phyloP scores from a whole-genome alignment of 1,284 basidiomycete species.

The Microbotryomycetes sp. region DNA sequence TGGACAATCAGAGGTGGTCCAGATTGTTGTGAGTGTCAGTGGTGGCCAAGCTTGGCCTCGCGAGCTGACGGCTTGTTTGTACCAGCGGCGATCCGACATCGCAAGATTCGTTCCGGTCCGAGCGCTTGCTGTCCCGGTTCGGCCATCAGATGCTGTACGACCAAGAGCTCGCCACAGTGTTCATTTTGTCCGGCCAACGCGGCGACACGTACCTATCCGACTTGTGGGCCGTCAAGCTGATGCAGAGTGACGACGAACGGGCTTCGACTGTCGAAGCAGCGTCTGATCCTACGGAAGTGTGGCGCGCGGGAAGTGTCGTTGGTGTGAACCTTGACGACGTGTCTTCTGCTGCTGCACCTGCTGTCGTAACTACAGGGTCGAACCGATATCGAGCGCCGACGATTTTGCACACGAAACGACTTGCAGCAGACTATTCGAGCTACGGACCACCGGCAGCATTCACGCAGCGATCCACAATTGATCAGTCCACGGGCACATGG shows the following conservation, averaged over 20 bases:
- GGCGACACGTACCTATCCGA: slow-evolving; percentile 39
- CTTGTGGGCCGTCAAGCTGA: slow-evolving; percentile 32
- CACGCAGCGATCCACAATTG: slow-evolving; percentile 39
- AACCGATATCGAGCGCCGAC: slow-evolving; percentile 1
- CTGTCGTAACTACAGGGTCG: not conserved
- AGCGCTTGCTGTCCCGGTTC: slow-evolving; percentile 31
- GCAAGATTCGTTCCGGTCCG: slow-evolving; percentile 27
- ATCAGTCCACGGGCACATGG: slow-evolving; percentile 34
- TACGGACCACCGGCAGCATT: slow-evolving; percentile 38
- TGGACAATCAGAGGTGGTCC: slow-evolving; percentile 36
- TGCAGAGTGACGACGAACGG: not conserved
- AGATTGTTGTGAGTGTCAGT: slow-evolving; percentile 31
- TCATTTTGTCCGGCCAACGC: slow-evolving; percentile 39
- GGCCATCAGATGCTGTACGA: slow-evolving; percentile 42
- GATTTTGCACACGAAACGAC: slow-evolving; percentile 14
- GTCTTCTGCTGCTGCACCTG: not conserved
- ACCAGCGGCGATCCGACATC: slow-evolving; percentile 34
- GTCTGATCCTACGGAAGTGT: not conserved
- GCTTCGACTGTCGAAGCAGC: not conserved
- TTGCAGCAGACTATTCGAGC: slow-evolving; percentile 27
- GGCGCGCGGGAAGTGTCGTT: not conserved
- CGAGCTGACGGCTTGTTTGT: no score
- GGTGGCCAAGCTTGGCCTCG: no score
- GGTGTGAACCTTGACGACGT: not conserved
- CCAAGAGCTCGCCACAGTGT: slow-evolving; percentile 32